phyloP scores from a whole-genome alignment of 2,329 filamentous ascomycete genomes.

The Sphaerulina musiva region DNA sequence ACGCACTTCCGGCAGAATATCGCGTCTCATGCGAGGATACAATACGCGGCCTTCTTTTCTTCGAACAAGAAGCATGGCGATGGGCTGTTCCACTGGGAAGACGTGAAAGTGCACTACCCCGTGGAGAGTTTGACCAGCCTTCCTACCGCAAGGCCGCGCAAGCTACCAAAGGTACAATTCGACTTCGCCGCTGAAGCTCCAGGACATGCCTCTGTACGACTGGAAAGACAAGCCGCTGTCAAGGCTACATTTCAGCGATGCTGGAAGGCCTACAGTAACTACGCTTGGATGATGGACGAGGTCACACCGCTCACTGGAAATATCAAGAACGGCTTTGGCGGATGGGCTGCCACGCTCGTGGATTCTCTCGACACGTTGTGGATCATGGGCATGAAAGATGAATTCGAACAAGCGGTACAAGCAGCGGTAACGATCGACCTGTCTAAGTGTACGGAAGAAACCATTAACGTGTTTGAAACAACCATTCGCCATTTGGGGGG shows the following conservation, averaged over 20 bases:
- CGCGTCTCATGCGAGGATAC: conserved; percentile 13
- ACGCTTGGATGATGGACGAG: conserved; percentile 47
- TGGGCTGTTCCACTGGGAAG: conserved; percentile 36
- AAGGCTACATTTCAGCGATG: conserved; percentile 40
- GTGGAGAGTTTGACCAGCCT: conserved; percentile 34
- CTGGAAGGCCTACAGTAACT: conserved; percentile 41
- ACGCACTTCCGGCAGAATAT: conserved; percentile 32
- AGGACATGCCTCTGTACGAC: conserved; percentile 30
- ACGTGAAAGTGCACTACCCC: conserved; percentile 38
- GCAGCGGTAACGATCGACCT: conserved; percentile 42
- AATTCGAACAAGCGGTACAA: conserved; percentile 43
- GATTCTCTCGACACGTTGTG: conserved; percentile 11
- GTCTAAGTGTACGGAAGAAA: conserved; percentile 34
- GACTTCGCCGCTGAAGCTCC: conserved; percentile 35
- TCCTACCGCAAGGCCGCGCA: conserved; percentile 34
- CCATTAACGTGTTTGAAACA: conserved; percentile 46
- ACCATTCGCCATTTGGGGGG: conserved; percentile 42
- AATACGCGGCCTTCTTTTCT: conserved; percentile 17
- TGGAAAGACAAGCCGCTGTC: conserved; percentile 35
- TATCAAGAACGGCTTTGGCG: conserved; percentile 39
- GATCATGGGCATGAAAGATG: conserved; percentile 37
- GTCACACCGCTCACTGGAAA: conserved; percentile 40
- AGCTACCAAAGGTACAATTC: conserved; percentile 41
- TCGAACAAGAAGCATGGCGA: conserved; percentile 13
- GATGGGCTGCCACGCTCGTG: conserved; percentile 44